Evolutionary conservation across 164 flowering plant genomes (phyloP), one percentile per base, ranked within the genome.

Genomic region (Aristolochia contorta): DNA sequence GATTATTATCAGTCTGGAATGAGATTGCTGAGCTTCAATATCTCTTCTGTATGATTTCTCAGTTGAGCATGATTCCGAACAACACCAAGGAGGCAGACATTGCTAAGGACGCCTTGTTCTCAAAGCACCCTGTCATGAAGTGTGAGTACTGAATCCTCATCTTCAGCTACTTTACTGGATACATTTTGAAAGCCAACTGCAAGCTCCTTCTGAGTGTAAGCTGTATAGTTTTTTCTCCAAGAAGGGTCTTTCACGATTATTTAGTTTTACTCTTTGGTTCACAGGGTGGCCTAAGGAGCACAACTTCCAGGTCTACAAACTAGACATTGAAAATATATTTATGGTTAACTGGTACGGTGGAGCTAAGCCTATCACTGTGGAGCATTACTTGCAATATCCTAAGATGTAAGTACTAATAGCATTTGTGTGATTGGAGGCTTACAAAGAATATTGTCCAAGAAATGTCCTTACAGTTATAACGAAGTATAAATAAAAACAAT

Each of bases 101-200:
- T 71, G 97, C 97, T 49, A 32, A 62, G 67, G 67, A 43, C 24
- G 94, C 85, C 18, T 67, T 93, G 75, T 93, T 90, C 70, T n/a
- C 92, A 18, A 93, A 90, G 74, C 99, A 93, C 77, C 71, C 90
- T 58, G 97, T 84, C 76, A 93, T 90, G 98, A 72, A 77, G 69
- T 78, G 96, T 93, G 81, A 77, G 21, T 16, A 30, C 20, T n/a
- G 0, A 41, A 54, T 60, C 49, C 37, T 25, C 22, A 24, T 20
- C 14, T 14, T 20, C 23, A 27, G 33, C 24, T 9, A 20, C 37
- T 15, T 12, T 41, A 32, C 21, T 56, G 30, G 19, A 16, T 16
- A 19, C 30, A 27, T 33, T 27, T 32, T 12, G 21, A 15, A 32
- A 16, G n/a, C 5, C 33, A 18, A 12, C 22, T 49, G 1, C 20